Conservation (phyloP, 108 stramenopile genomes). For the Seminavis robusta region DNA sequence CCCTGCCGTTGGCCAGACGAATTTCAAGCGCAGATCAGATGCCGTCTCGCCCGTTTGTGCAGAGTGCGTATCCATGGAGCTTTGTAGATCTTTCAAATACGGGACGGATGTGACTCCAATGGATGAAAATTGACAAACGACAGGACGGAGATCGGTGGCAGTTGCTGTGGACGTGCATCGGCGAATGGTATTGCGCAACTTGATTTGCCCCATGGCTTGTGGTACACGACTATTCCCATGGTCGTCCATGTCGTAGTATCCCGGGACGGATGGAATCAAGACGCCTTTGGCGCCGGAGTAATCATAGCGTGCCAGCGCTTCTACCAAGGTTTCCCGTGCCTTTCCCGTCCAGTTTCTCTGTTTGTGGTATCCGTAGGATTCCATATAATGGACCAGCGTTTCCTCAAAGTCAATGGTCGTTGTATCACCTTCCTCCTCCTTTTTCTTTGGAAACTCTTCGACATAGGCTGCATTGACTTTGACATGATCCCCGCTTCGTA, state of each 20-base stretch:
- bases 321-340: too few relatives aligned
- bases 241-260: conserved; percentile 30
- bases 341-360: conserved; percentile 33
- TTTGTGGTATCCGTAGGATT: conserved; percentile 42
- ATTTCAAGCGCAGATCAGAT: too few relatives aligned
- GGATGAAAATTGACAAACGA: conserved; percentile 65
- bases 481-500: conserved; percentile 38
- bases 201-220: too few relatives aligned
- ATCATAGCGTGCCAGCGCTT: conserved; percentile 48
- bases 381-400: conserved; percentile 50
- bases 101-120: conserved; percentile 44
- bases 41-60: too few relatives aligned
- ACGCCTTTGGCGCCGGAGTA: conserved; percentile 56
- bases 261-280: conserved; percentile 64
- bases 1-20: conserved; percentile 60
- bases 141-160: conserved; percentile 20
- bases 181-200: too few relatives aligned
- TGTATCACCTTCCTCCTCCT: too few relatives aligned
- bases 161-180: too few relatives aligned
- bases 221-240: too few relatives aligned
- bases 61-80: too few relatives aligned
- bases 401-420: conserved; percentile 52
- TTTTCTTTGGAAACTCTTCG: conserved; percentile 66
- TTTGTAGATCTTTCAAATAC: too few relatives aligned
- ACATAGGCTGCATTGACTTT: conserved; percentile 45